A percentile compares a stretch with the other conserved stretches of the same genome.
Evolutionary conservation across 2,329 filamentous ascomycete species (phyloP).

Genomic region (Pseudopyrenochaeta lycopersici): DNA sequence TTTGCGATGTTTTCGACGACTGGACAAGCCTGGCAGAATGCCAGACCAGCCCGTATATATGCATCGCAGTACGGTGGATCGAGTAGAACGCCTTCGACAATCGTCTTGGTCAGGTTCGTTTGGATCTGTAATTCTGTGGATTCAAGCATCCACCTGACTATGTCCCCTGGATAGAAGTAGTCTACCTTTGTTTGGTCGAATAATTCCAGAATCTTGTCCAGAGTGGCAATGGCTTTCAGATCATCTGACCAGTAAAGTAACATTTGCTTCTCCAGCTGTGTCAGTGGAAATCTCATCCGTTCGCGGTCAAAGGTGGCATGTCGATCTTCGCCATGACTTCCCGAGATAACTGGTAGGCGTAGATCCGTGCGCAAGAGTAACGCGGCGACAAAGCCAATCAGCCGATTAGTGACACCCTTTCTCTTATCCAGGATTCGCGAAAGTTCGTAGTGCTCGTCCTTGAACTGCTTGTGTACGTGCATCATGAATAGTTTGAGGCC

Average conservation of each 20-base stretch:
- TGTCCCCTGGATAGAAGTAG: conserved; percentile 44
- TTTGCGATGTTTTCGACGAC: conserved; percentile 17
- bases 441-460: conserved; percentile 27
- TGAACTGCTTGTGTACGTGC: conserved; percentile 28
- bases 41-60: conserved; percentile 42
- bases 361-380: conserved; percentile 41
- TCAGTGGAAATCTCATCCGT: conserved; percentile 37
- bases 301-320: conserved; percentile 29
- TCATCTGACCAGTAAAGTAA: conserved; percentile 40
- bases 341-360: conserved; percentile 14
- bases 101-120: conserved; percentile 28
- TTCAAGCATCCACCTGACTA: conserved; percentile 43
- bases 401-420: conserved; percentile 38
- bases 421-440: conserved; percentile 43
- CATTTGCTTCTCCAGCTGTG: conserved; percentile 28
- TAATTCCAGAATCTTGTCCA: conserved; percentile 47
- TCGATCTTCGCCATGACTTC: conserved; percentile 22
- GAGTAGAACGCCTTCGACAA: conserved; percentile 41
- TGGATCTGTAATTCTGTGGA: conserved; percentile 25
- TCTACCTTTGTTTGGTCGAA: conserved; percentile 43
- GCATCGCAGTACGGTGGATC: conserved; percentile 36
- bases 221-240: conserved; percentile 37
- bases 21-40: conserved; percentile 39
- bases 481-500: conserved; percentile 41
- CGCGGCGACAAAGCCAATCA: conserved; percentile 40